Conservation (phyloP, 257 asterid genomes). For the Solanum gandarillasii region DNA sequence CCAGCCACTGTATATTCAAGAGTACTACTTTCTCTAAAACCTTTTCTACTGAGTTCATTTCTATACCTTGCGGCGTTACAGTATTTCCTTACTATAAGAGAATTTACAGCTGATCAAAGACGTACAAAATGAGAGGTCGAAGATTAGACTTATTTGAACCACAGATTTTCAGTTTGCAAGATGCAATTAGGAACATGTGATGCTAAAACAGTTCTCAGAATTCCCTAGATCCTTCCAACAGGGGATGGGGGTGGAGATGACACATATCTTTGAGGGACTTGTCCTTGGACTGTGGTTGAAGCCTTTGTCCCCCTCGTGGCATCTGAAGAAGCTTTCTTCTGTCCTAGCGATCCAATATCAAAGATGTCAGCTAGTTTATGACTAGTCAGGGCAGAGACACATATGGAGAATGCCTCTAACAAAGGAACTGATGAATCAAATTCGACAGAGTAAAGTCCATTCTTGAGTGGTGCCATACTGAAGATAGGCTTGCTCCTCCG, state of each 20-base stretch:
- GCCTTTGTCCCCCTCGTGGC: slow-evolving; percentile 6
- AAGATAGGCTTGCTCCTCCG: slow-evolving; percentile 39
- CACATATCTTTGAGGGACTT: slow-evolving; percentile 41
- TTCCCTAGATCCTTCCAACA: slow-evolving; percentile 61
- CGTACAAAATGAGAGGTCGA: not conserved
- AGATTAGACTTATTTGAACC: not conserved
- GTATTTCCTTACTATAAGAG: not conserved
- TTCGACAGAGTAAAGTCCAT: slow-evolving; percentile 54
- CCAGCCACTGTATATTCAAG: not conserved
- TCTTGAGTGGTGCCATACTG: slow-evolving; percentile 51
- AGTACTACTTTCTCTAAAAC: not conserved
- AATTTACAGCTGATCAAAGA: not conserved
- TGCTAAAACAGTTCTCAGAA: not conserved
- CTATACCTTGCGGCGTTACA: not conserved
- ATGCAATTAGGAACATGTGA: not conserved
- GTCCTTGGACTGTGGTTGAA: slow-evolving; percentile 17
- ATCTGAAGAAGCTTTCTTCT: slow-evolving; percentile 15
- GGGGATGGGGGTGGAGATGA: slow-evolving; percentile 83
- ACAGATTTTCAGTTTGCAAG: not conserved
- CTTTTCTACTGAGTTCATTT: not conserved
- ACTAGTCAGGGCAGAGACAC: slow-evolving; percentile 56
- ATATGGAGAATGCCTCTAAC: slow-evolving; percentile 72
- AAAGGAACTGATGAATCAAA: slow-evolving; percentile 50
- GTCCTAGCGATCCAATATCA: not conserved
- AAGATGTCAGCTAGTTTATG: slow-evolving; percentile 34